phyloP scores from a whole-genome alignment of 805 yeast genomes.

The Vanderwaltozyma polyspora region DNA sequence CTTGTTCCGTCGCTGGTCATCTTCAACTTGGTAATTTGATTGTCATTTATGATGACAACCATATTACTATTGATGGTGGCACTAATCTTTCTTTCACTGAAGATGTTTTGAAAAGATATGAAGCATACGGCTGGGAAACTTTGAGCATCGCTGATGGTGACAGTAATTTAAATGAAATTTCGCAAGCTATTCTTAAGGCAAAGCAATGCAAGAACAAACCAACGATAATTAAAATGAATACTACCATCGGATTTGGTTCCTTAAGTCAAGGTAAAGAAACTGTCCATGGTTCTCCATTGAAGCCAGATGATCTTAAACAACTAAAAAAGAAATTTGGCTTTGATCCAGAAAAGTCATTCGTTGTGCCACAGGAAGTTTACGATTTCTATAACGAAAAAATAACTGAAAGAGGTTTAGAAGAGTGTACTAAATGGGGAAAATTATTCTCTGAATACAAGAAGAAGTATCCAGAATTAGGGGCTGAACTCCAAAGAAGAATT shows the following conservation, averaged over 20 bases:
- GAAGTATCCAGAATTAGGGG: slow-evolving; percentile 69
- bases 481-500: slow-evolving; percentile 72
- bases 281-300: slow-evolving; percentile 95
- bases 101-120: slow-evolving; percentile 75
- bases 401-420: slow-evolving; percentile 50
- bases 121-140: slow-evolving; percentile 92
- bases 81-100: slow-evolving; percentile 87
- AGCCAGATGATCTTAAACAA: slow-evolving; percentile 83
- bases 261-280: slow-evolving; percentile 71
- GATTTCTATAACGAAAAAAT: slow-evolving; percentile 48
- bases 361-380: slow-evolving; percentile 73
- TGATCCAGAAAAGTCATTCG: slow-evolving; percentile 72
- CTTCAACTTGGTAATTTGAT: slow-evolving; percentile 85
- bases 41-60: slow-evolving; percentile 94
- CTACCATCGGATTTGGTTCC: slow-evolving; percentile 94
- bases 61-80: slow-evolving; percentile 92
- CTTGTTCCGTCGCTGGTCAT: slow-evolving; percentile 92
- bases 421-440: slow-evolving; percentile 66
- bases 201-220: slow-evolving; percentile 72
- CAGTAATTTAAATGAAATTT: slow-evolving; percentile 59
- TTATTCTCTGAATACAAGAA: slow-evolving; percentile 48
- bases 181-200: slow-evolving; percentile 70
- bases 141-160: slow-evolving; percentile 70
- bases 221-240: slow-evolving; percentile 74
- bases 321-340: slow-evolving; percentile 78